Percentiles rank a stretch among this genome's conserved stretches.
Evolutionary conservation across 345 rosid genomes (phyloP).

Genomic region (Gossypium arboreum): DNA sequence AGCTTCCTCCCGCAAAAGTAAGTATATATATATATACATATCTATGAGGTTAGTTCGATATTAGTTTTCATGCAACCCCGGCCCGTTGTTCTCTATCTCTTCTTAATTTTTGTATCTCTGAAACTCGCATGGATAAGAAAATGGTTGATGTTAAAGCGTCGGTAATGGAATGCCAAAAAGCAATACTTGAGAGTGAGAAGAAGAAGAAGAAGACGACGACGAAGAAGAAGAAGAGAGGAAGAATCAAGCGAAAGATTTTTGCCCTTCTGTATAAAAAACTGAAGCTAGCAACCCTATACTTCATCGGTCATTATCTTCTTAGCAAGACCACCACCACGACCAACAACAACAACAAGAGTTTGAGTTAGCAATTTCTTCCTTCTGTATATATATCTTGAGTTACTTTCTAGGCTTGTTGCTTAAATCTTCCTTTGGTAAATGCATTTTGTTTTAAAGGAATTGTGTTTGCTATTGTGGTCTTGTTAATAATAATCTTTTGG

Average conservation of each 20-base stretch:
- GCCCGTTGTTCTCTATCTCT: not conserved
- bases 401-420: no score
- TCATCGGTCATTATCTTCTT: conserved; percentile 14
- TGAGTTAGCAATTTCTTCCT: not conserved
- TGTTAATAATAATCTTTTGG: no score
- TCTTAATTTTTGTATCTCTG: not conserved
- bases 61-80: not conserved
- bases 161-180: not conserved
- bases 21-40: not conserved
- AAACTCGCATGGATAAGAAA: not conserved
- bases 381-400: not conserved
- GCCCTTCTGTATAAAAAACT: conserved; percentile 21
- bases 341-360: not conserved
- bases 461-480: no score
- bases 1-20: conserved; percentile 27
- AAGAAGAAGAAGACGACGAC: not conserved
- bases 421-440: no score
- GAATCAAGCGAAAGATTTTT: conserved; percentile 37
- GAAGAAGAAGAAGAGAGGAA: conserved; percentile 18
- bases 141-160: not conserved
- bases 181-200: not conserved
- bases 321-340: not conserved
- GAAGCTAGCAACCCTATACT: conserved; percentile 18
- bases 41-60: not conserved
- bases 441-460: no score